A percentile compares a stretch with the other conserved stretches of the same genome.
Evolutionary conservation across 441 rosid genomes (phyloP).

Genomic region (Erodium moschatum): DNA sequence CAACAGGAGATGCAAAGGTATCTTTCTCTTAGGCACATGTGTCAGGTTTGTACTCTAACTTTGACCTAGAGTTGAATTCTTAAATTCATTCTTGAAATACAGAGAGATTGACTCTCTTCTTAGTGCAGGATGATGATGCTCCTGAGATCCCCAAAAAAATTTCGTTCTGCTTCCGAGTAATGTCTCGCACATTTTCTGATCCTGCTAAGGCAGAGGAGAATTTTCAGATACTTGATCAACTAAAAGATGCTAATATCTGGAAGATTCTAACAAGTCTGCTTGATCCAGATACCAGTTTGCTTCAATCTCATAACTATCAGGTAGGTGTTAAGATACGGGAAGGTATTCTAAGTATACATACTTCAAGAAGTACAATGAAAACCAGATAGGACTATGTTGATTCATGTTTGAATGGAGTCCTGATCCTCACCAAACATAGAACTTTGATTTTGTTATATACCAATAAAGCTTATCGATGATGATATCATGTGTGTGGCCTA

Average conservation of each 20-base stretch:
- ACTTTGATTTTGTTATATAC: no score
- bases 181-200: conserved; percentile 89
- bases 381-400: no score
- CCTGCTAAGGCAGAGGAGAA: conserved; percentile 75
- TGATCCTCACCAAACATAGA: no score
- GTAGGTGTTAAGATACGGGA: conserved; percentile 39
- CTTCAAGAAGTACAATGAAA: no score
- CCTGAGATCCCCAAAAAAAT: conserved; percentile 80
- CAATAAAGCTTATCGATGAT: no score
- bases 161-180: conserved; percentile 63
- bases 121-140: conserved; percentile 65
- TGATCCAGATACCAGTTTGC: conserved; percentile 65
- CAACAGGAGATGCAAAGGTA: conserved; percentile 96
- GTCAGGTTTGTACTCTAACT: conserved; percentile 48
- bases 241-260: conserved; percentile 93
- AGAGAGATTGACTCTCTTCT: conserved; percentile 21
- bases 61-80: conserved; percentile 13
- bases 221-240: conserved; percentile 82
- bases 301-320: conserved; percentile 53
- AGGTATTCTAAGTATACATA: neutral
- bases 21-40: conserved; percentile 66
- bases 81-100: conserved; percentile 9
- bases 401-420: no score
- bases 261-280: conserved; percentile 64
- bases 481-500: no score